phyloP scores from a whole-genome alignment of 164 flowering plant species.

The Houttuynia cordata region DNA sequence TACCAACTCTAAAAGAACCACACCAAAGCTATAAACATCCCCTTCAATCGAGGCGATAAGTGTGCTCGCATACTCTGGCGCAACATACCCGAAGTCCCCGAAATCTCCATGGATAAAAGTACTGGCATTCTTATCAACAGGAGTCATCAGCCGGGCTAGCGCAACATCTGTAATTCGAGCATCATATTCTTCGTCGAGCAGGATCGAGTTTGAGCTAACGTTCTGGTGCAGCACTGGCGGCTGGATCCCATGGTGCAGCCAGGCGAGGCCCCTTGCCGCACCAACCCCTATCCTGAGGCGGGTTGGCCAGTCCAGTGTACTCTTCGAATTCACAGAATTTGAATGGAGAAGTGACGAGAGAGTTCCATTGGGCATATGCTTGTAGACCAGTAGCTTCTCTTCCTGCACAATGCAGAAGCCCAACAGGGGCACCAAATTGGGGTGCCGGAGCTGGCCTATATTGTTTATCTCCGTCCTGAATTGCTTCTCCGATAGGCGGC shows the following conservation, averaged over 20 bases:
- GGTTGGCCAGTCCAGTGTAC: slow-evolving; percentile 44
- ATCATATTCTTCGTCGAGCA: slow-evolving; percentile 58
- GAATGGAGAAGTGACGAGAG: slow-evolving; percentile 31
- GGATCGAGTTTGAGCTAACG: slow-evolving; percentile 44
- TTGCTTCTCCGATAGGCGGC: slow-evolving; percentile 44
- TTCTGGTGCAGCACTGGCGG: slow-evolving; percentile 45
- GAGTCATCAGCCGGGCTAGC: slow-evolving; percentile 31
- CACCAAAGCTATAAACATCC: slow-evolving; percentile 61
- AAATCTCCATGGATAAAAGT: slow-evolving; percentile 32
- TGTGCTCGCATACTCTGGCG: slow-evolving; percentile 55
- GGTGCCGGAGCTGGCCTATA: slow-evolving; percentile 58
- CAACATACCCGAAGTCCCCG: slow-evolving; percentile 60
- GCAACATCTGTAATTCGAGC: slow-evolving; percentile 51
- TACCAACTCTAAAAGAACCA: slow-evolving; percentile 52
- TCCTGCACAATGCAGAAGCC: slow-evolving; percentile 56
- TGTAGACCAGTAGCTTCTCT: slow-evolving; percentile 67
- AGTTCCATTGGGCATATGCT: slow-evolving; percentile 54
- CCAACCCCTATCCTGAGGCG: slow-evolving; percentile 52
- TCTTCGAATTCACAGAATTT: too few relatives aligned
- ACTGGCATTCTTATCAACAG: slow-evolving; percentile 27
- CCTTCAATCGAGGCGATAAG: slow-evolving; percentile 51
- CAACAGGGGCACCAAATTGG: slow-evolving; percentile 57
- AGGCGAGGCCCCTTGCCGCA: slow-evolving; percentile 56
- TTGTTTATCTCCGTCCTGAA: slow-evolving; percentile 53
- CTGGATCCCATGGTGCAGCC: slow-evolving; percentile 65